These are phyloP conservation scores for Talaromyces sp. DNA, from an alignment of 2,329 filamentous ascomycete genomes.

Conservation along the genomic window DNA sequence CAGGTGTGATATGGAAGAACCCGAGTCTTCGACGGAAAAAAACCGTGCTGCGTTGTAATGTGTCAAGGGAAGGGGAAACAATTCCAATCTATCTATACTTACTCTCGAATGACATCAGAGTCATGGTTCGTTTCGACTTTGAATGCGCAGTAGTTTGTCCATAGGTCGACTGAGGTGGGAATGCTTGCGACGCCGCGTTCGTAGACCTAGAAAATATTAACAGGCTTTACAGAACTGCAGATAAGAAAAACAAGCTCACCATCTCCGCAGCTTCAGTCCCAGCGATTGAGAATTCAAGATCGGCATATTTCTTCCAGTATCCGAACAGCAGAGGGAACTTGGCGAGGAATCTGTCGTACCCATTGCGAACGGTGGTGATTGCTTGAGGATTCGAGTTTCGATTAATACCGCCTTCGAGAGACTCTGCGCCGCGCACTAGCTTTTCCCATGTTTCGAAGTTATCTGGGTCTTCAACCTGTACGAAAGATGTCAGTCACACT, in stretches of 20 bases:
- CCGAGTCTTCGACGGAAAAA: constrained; percentile 30
- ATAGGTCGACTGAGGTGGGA: constrained; percentile 89
- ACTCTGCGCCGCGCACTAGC: constrained; percentile 77
- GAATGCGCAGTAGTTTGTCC: constrained; percentile 96
- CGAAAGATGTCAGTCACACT: not conserved
- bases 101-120: constrained; percentile 96
- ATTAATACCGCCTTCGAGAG: constrained; percentile 87
- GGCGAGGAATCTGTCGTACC: constrained; percentile 87
- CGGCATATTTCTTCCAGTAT: constrained; percentile 99
- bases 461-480: constrained; percentile 69
- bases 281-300: constrained; percentile 93
- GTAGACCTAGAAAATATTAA: constrained; percentile 65
- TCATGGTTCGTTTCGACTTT: constrained; percentile 98
- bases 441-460: constrained; percentile 96
- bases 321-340: constrained; percentile 96
- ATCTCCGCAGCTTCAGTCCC: constrained; percentile 97
- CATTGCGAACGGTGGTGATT: constrained; percentile 79
- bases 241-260: constrained; percentile 54
- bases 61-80: constrained; percentile 60
- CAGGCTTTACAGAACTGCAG: not conserved
- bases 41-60: constrained; percentile 42
- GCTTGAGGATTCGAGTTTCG: constrained; percentile 95
- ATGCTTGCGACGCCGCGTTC: constrained; percentile 93
- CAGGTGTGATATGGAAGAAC: constrained; percentile 33
- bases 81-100: constrained; percentile 68